Percentiles rank a stretch among this genome's conserved stretches.
Evolutionary conservation across 768 basidiomycete genomes (phyloP).

Genomic region (Mycena filopes): DNA sequence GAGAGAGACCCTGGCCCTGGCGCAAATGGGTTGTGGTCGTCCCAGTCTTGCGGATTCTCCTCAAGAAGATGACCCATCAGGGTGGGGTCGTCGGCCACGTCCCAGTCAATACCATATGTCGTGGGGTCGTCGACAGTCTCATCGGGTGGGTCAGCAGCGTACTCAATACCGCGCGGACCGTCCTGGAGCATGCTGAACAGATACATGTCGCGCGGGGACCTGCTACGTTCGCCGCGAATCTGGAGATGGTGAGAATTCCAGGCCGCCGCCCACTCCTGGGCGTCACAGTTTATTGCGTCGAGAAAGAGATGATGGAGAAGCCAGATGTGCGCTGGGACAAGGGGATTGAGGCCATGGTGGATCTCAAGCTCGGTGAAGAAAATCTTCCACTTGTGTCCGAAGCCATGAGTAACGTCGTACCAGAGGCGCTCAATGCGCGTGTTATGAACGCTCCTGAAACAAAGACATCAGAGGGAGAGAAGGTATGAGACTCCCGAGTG

Average conservation of each 20-base stretch:
- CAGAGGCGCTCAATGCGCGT: constrained; percentile 40
- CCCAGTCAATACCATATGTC: constrained; percentile 33
- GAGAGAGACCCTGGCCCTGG: neutral
- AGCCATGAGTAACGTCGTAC: constrained; percentile 42
- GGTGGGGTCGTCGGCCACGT: constrained; percentile 16
- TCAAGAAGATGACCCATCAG: constrained; percentile 25
- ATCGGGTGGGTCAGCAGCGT: neutral
- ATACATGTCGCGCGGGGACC: constrained; percentile 33
- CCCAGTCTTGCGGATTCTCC: constrained; percentile 28
- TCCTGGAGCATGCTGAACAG: constrained; percentile 33
- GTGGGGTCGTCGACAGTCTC: constrained; percentile 15
- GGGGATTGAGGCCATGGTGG: constrained; percentile 36
- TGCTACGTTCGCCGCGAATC: constrained; percentile 21
- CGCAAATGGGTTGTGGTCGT: constrained; percentile 18
- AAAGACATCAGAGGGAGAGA: neutral
- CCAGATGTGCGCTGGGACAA: constrained; percentile 40
- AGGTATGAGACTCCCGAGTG: neutral
- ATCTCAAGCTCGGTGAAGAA: constrained; percentile 44
- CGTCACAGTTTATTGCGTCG: constrained; percentile 35
- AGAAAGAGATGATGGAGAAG: constrained; percentile 45
- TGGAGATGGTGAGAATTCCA: constrained; percentile 42
- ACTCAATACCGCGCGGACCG: constrained; percentile 29
- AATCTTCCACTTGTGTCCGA: constrained; percentile 43
- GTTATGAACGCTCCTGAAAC: constrained; percentile 31
- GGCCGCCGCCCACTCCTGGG: constrained; percentile 37